Evolutionary conservation across 208 protist species (phyloP).

Genomic region (Leishmania braziliensis): DNA sequence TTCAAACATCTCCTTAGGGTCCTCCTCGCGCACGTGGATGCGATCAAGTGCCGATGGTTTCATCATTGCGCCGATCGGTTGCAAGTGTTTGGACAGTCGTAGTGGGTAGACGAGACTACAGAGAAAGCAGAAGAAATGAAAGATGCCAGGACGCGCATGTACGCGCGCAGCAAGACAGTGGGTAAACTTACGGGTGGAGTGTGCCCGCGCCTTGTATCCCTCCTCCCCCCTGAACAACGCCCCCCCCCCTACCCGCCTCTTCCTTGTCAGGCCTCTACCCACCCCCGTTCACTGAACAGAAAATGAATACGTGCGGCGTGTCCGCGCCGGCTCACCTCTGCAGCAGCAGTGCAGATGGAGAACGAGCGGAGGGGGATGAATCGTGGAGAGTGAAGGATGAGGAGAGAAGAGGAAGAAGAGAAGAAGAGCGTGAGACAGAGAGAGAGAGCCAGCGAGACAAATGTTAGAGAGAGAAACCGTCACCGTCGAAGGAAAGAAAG

Average conservation of each 20-base stretch:
- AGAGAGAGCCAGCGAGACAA: neutral
- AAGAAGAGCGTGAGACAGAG: neutral
- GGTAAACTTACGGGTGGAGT: too few species aligned
- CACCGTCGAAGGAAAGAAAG: neutral
- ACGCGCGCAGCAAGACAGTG: neutral
- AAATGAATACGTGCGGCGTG: neutral
- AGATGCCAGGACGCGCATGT: neutral
- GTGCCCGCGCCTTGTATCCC: neutral
- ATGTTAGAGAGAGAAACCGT: neutral
- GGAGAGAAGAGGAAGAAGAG: neutral
- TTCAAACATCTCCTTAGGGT: conserved; percentile 85
- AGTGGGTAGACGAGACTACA: neutral
- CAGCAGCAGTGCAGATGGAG: neutral
- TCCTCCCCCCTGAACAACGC: neutral
- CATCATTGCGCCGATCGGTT: conserved; percentile 14
- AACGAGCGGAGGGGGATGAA: neutral
- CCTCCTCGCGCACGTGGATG: conserved; percentile 65
- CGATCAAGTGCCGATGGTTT: conserved; percentile 46
- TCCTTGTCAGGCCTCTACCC: neutral
- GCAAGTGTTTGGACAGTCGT: too few species aligned
- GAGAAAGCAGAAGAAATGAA: neutral
- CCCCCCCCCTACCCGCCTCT: neutral
- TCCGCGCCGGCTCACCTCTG: neutral
- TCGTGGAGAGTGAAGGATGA: neutral
- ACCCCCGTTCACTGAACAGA: neutral